phyloP scores from a whole-genome alignment of 2,329 filamentous ascomycete species.

The Fusarium setosum region DNA sequence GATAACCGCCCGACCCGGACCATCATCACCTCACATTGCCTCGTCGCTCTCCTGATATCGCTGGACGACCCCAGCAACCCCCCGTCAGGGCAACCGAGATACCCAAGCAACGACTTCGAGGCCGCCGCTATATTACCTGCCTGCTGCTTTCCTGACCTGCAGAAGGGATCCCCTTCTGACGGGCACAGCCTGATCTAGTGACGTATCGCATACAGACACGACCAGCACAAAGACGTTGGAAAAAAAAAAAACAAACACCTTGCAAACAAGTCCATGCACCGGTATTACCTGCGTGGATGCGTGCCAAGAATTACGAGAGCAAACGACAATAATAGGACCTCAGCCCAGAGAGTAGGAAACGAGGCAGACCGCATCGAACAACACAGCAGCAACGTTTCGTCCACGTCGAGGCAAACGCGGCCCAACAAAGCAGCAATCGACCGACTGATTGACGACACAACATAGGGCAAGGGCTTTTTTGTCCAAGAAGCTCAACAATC shows the following conservation, averaged over 20 bases:
- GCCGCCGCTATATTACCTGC: slow-evolving; percentile 36
- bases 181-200: slow-evolving; percentile 37
- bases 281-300: slow-evolving; percentile 11
- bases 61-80: slow-evolving; percentile 31
- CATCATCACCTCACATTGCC: slow-evolving; percentile 45
- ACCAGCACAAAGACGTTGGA: slow-evolving; percentile 13
- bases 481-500: slow-evolving; percentile 26
- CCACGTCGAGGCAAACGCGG: slow-evolving; percentile 9
- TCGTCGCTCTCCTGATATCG: slow-evolving; percentile 43
- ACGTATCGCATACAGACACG: slow-evolving; percentile 39
- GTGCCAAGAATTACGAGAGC: slow-evolving; percentile 34
- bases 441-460: slow-evolving; percentile 21
- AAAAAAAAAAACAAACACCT: background rate
- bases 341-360: slow-evolving; percentile 17
- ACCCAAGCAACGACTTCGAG: slow-evolving; percentile 37
- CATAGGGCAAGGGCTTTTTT: slow-evolving; percentile 38
- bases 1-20: slow-evolving; percentile 38
- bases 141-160: slow-evolving; percentile 35
- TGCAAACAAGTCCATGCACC: background rate
- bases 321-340: slow-evolving; percentile 27
- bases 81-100: slow-evolving; percentile 37
- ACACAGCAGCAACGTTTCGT: slow-evolving; percentile 8
- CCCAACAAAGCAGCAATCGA: background rate
- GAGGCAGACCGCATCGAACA: slow-evolving; percentile 29
- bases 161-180: slow-evolving; percentile 23